Conservation (phyloP, 225 moss, liverwort and hornwort genomes). For the Anthoceros angustus region DNA sequence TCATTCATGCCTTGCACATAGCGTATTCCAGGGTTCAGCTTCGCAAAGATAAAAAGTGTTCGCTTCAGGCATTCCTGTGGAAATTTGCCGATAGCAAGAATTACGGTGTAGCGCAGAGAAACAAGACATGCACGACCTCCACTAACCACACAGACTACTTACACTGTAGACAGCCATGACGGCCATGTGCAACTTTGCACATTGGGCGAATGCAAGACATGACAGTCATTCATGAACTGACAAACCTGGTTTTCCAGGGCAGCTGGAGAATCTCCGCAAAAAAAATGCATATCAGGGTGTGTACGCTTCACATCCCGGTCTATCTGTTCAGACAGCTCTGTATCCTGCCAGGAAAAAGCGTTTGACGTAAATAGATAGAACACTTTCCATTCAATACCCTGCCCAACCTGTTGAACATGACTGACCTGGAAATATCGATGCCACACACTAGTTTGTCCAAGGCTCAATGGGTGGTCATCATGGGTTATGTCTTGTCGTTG, state of each 20-base stretch:
- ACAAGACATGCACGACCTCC: no score
- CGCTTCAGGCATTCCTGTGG: constrained; percentile 81
- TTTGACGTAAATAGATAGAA: no score
- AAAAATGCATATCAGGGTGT: constrained; percentile 95
- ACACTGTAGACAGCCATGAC: no score
- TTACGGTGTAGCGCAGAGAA: background rate
- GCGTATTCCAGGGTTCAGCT: constrained; percentile 93
- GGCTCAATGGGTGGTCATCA: constrained; percentile 88
- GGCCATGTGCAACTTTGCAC: background rate
- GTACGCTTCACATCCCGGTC: constrained; percentile 89
- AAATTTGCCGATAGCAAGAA: constrained; percentile 3
- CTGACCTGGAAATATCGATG: constrained; percentile 85
- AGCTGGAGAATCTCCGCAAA: constrained; percentile 65
- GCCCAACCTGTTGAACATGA: background rate
- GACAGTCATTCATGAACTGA: background rate
- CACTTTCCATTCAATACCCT: background rate
- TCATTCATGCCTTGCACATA: constrained; percentile 99
- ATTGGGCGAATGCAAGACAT: background rate
- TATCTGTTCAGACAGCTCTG: constrained; percentile 87
- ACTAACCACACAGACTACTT: background rate
- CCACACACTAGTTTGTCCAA: constrained; percentile 83
- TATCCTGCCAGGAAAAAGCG: constrained; percentile 34
- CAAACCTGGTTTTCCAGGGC: constrained; percentile 79
- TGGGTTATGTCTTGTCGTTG: constrained; percentile 73
- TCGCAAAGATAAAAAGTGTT: constrained; percentile 88